phyloP scores from a whole-genome alignment of 1,284 basidiomycete species.

The Fomitopsis palustris region DNA sequence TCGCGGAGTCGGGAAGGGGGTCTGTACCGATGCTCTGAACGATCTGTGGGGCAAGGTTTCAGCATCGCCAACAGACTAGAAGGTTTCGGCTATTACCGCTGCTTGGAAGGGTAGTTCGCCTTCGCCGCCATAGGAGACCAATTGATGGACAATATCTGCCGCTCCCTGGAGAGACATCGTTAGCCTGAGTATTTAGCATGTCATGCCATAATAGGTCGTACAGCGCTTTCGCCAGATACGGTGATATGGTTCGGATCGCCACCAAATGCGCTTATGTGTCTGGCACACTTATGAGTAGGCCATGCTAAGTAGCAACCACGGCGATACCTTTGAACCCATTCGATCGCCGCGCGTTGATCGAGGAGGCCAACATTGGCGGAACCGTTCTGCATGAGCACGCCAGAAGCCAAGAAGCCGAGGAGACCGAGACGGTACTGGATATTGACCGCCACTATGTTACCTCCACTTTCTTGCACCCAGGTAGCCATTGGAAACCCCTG shows the following conservation, averaged over 20 bases:
- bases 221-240: not conserved
- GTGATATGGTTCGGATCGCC: not conserved
- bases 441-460: constrained; percentile 50
- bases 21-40: constrained; percentile 2
- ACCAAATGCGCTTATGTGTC: not conserved
- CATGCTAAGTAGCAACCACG: not conserved
- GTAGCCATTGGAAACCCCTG: constrained; percentile 32
- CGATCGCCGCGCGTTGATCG: constrained; percentile 42
- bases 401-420: constrained; percentile 49
- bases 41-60: not conserved
- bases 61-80: not conserved
- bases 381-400: constrained; percentile 23
- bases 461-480: constrained; percentile 46
- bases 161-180: not conserved
- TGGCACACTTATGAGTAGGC: not conserved
- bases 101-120: constrained; percentile 3
- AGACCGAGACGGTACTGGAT: constrained; percentile 52
- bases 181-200: not conserved
- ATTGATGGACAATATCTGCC: constrained; percentile 1
- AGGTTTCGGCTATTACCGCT: not conserved
- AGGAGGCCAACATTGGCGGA: constrained; percentile 42
- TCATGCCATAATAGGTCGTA: not conserved
- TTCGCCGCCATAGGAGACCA: constrained; percentile 3
- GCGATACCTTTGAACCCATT: constrained; percentile 39
- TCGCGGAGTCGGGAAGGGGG: not conserved